Base-by-base conservation (phyloP, 2,329 filamentous ascomycete genomes). In the Penicillium sp. region DNA sequence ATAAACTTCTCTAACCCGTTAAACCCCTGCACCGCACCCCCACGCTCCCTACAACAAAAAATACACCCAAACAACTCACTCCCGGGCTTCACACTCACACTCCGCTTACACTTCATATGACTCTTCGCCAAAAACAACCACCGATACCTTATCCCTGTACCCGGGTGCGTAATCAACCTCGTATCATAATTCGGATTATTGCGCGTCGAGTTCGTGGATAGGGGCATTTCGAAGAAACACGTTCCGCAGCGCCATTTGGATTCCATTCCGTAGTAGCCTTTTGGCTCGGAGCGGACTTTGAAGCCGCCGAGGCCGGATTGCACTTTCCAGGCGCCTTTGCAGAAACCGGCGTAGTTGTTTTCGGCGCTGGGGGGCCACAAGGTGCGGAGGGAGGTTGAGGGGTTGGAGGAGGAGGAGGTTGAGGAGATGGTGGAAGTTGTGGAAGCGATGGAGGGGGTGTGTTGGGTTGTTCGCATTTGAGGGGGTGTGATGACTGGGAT, bases 111-210 rank as follows among this genome's bases (percentile, higher is more conserved):
- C 3, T 75, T 62, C 12, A 82, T 73, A 67, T 84, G 81, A 22
- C 72, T 77, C 65, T 83, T 82, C 10, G 81, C 81, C 2, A 84
- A 72, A 60, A 83, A 84, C 7, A 72, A 66, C 79, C 80, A 83
- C 12, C 80, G 78, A 61, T 80, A 81, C 15, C 76, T 75, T 8
- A 84, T 70, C 0, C 80, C 79, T 12, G 73, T 72, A 3, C 59
- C 61, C 3, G 55, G 60, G 44, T 70, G 70, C 3, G 68, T 64
- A 53, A 73, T 70, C 1, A 79, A 65, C 3, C 61, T 63, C 7
- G 66, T 69, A 60, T 80, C 76, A 51, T 73, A 77, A 22, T 62
- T 54, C 4, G 53, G 57, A 13, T 64, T 49, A 22, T 24, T 22
- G 5, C 38, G 53, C 3, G 37, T 49, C n/a, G 45, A 42, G 6